These are phyloP conservation scores for Glutinoglossum americanum DNA, from an alignment of 495 filamentous ascomycete genomes.

Conservation along the genomic window DNA sequence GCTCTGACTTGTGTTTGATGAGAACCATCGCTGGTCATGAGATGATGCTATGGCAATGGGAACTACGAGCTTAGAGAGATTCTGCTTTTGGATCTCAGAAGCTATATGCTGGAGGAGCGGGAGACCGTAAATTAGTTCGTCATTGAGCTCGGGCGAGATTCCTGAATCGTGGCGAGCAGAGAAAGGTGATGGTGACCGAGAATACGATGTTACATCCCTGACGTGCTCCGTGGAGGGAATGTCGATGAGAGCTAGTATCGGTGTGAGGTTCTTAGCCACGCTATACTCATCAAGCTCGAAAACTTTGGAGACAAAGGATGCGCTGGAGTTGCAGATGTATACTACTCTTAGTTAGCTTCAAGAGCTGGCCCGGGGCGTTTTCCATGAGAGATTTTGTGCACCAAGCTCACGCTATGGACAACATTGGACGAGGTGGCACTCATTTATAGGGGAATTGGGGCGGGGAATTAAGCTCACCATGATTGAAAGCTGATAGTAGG, in stretches of 20 bases:
- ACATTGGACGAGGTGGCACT: not conserved
- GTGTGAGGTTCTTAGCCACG: constrained; percentile 34
- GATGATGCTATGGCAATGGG: constrained; percentile 40
- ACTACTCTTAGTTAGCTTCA: constrained; percentile 25
- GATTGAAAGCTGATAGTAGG: too few relatives aligned
- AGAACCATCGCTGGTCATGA: not conserved
- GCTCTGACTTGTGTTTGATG: not conserved
- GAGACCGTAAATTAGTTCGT: constrained; percentile 24
- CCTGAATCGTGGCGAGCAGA: constrained; percentile 14
- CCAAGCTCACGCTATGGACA: not conserved
- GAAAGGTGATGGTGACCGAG: constrained; percentile 22
- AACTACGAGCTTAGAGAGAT: constrained; percentile 49
- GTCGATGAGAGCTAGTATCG: constrained; percentile 59
- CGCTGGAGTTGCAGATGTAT: constrained; percentile 46
- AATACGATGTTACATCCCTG: not conserved
- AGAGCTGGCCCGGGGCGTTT: not conserved
- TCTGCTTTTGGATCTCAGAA: constrained; percentile 46
- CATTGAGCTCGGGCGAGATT: not conserved
- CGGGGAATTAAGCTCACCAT: too few relatives aligned
- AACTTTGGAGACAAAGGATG: constrained; percentile 47
- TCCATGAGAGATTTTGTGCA: not conserved
- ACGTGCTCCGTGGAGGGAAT: constrained; percentile 23
- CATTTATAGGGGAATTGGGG: too few relatives aligned
- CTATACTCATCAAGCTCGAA: constrained; percentile 41
- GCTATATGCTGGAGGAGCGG: constrained; percentile 45